Evolutionary conservation across 225 moss, liverwort and hornwort genomes (phyloP).

Genomic region (Physcomitrium patens): DNA sequence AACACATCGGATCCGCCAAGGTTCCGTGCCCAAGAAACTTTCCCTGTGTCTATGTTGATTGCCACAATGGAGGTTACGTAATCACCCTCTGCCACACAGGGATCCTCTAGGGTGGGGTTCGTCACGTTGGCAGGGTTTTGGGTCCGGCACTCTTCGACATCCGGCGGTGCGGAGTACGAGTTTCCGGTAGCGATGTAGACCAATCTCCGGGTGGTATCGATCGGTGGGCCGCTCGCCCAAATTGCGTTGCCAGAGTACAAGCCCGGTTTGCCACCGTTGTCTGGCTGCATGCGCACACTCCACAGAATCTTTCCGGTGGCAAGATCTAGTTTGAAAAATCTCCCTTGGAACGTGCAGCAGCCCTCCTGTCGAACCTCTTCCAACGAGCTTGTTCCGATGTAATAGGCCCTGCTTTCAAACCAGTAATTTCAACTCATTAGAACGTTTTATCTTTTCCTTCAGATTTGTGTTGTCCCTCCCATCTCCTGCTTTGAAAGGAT

Average conservation of each 20-base stretch:
- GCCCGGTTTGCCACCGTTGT: slow-evolving; percentile 29
- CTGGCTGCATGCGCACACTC: slow-evolving; percentile 30
- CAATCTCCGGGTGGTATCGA: slow-evolving; percentile 21
- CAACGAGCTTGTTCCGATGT: slow-evolving; percentile 37
- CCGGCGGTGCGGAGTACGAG: slow-evolving; percentile 32
- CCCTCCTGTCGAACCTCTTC: slow-evolving; percentile 27
- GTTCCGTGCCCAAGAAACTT: slow-evolving; percentile 22
- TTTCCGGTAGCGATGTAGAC: slow-evolving; percentile 41
- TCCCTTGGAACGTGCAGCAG: slow-evolving; percentile 43
- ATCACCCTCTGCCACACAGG: slow-evolving; percentile 31
- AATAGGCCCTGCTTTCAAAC: slow-evolving; percentile 32
- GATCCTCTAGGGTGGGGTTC: slow-evolving; percentile 28
- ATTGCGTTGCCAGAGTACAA: slow-evolving; percentile 32
- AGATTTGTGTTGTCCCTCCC: too few relatives aligned
- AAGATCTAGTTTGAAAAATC: slow-evolving; percentile 41
- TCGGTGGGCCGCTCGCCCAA: slow-evolving; percentile 40
- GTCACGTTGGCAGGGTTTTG: slow-evolving; percentile 10
- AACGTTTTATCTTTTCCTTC: too few relatives aligned
- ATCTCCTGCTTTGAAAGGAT: too few relatives aligned
- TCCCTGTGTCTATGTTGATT: slow-evolving; percentile 29
- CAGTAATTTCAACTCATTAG: too few relatives aligned
- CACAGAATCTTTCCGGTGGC: slow-evolving; percentile 31
- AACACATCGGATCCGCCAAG: slow-evolving; percentile 43
- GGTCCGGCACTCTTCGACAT: slow-evolving; percentile 26
- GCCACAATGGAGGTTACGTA: slow-evolving; percentile 30